Evolutionary conservation across 2,329 filamentous ascomycete genomes (phyloP), one percentile per base, ranked within the genome.

Genomic region (Xylaria sp.): DNA sequence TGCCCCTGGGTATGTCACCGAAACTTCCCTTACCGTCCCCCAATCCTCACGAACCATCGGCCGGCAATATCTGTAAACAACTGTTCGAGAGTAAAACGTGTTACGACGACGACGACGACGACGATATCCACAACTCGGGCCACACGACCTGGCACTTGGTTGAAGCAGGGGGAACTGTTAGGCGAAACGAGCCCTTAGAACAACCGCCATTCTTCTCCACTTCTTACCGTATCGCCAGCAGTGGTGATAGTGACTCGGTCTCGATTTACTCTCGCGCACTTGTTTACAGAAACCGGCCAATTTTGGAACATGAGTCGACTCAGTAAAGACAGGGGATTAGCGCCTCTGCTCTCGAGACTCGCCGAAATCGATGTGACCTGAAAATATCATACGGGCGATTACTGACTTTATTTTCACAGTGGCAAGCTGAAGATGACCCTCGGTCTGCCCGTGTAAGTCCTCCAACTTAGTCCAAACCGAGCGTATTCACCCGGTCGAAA

Each of bases 401-500:
- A 62, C 67, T 67, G 30, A 69, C 63, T 59, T n/a, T 64, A 4
- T 68, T 30, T 64, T 14, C 5, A 65, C 56, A 71, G 96, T 90
- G 97, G 97, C 93, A 99, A 99, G 93, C 93, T 98, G 82, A 98
- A 97, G 93, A 99, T 99, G 96, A 98, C 96, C 85, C 93, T 99
- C 86, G 96, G 93, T 98, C 94, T 99, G 81, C 96, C 96, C 86
- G 94, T 97, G 94, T 98, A 97, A 85, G 94, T 93, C 3, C 53
- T 19, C 50, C 61, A 27, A 36, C 42, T 61, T 70, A 68, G 73
- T 14, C 69, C 68, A 73, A 12, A 53, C n/a, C n/a, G 24, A 74
- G 71, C 34, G 75, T 71, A 73, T 6, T 7, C 7, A n/a, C 14
- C 24, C n/a, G 21, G 51, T 60, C 17, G n/a, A 19, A 30, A 27